Evolutionary conservation across 305 asterid genomes (phyloP).

Genomic region (Fraxinus greggii): DNA sequence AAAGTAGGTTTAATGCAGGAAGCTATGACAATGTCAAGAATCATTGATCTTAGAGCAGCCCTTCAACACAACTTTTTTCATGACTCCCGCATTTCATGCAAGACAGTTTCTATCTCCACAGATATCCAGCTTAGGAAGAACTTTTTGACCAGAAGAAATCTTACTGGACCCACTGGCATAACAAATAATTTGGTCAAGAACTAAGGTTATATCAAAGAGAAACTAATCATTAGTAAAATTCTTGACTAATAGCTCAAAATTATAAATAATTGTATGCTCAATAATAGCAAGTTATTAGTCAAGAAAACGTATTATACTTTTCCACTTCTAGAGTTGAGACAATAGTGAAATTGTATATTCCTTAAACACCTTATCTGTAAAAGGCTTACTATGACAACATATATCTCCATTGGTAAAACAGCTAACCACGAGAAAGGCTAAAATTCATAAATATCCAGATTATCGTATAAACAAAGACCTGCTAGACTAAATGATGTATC

Average conservation of each 20-base stretch:
- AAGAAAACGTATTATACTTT: not conserved
- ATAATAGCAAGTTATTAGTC: constrained; percentile 1
- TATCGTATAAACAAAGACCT: constrained; percentile 11
- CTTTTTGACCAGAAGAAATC: not conserved
- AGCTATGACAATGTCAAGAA: not conserved
- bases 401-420: not conserved
- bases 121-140: constrained; percentile 3
- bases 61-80: not conserved
- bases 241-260: not conserved
- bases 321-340: not conserved
- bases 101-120: not conserved
- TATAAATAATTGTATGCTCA: not conserved
- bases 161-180: not conserved
- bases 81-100: not conserved
- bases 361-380: not conserved
- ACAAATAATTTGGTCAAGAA: not conserved
- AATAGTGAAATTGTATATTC: not conserved
- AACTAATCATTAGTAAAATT: not conserved
- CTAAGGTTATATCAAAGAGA: not conserved
- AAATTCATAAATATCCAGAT: constrained; percentile 9
- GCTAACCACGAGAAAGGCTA: not conserved
- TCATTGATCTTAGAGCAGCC: not conserved
- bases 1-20: not conserved
- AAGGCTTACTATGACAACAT: not conserved
- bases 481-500: not conserved